Base-by-base conservation (phyloP, 1,284 basidiomycete species). In the Coriolopsis trogii region DNA sequence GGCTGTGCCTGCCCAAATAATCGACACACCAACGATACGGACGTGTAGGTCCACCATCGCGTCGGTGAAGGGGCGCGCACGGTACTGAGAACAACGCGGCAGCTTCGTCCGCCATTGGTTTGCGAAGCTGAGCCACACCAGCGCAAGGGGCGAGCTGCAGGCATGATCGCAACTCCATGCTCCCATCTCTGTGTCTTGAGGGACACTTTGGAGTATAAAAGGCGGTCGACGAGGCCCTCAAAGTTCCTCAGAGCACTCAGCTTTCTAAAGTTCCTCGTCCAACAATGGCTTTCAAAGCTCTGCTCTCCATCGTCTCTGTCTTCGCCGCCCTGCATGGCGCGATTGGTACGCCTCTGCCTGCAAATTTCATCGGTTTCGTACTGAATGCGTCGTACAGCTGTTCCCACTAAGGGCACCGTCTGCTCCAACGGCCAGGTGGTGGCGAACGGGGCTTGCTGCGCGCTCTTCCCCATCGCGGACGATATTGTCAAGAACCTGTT, bases 391-490 rank as follows among this genome's bases (percentile, higher is more conserved):
- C 13, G 12, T 8, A 6, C 3, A 56, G 57, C 48, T 41, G 57
- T 54, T 30, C 28, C 56, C 8, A 59, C 51, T 10, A 34, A 41
- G 12, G 50, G 54, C 33, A 54, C 53, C 4, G 42, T 54, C 10
- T 59, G 57, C 41, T 47, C 57, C 29, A 51, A 55, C 33, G 57
- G 57, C 24, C 29, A 44, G 10, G 51, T 66, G 5, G 70, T 66
- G 15, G 61, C 68, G 0, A 70, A 73, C 48, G 66, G 55, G 21
- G 71, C 70, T 13, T 73, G 72, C 59, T 73, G 71, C 54, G 18
- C 56, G 62, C 37, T 58, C 58, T 28, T 66, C 65, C 63, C 64
- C 59, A 34, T 44, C 31, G 21, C 31, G 5, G 42, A 44, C 42
- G 42, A 44, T 23, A 44, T 44, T 33, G n/a, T 44, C 16, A 26